Evolutionary conservation across 768 basidiomycete genomes (phyloP).

Genomic region (Podaxis sp.): DNA sequence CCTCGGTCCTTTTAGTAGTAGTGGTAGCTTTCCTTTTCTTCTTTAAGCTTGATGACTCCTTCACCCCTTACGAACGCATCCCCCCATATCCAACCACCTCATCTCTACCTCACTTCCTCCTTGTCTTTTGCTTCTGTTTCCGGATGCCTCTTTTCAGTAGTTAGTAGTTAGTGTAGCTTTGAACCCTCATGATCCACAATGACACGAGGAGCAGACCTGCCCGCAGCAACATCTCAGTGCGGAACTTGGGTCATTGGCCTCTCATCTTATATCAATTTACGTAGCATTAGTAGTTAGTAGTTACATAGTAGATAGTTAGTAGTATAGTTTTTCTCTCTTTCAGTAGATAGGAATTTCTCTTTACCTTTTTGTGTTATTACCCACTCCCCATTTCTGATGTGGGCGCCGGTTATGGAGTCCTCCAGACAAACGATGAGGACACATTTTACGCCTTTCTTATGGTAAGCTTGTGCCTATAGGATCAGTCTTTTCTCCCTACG

Average conservation of each 20-base stretch:
- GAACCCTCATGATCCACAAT: background rate
- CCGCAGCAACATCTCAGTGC: conserved; percentile 4
- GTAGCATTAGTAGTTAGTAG: conserved; percentile 51
- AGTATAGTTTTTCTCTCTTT: conserved; percentile 44
- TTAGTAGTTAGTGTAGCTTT: conserved; percentile 18
- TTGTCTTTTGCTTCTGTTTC: conserved; percentile 14
- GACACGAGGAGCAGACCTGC: background rate
- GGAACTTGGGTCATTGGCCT: conserved; percentile 1
- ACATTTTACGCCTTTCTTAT: background rate
- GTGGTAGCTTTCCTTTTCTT: conserved; percentile 21
- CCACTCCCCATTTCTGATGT: background rate
- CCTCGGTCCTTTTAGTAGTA: conserved; percentile 29
- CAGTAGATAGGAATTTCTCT: conserved; percentile 15
- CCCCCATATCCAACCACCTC: background rate
- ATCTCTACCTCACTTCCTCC: background rate
- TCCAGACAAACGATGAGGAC: conserved; percentile 4
- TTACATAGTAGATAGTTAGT: conserved; percentile 37
- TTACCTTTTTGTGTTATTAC: conserved; percentile 3
- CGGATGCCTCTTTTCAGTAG: conserved; percentile 17
- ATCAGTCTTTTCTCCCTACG: background rate
- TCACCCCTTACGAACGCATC: conserved; percentile 3
- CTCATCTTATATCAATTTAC: conserved; percentile 32
- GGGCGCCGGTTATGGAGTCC: background rate
- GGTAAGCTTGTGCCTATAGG: background rate
- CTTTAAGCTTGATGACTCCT: background rate